Percentiles rank a stretch among this genome's conserved stretches.
Conservation (phyloP, 176 grass and related monocot genomes). For the Canna indica region DNA sequence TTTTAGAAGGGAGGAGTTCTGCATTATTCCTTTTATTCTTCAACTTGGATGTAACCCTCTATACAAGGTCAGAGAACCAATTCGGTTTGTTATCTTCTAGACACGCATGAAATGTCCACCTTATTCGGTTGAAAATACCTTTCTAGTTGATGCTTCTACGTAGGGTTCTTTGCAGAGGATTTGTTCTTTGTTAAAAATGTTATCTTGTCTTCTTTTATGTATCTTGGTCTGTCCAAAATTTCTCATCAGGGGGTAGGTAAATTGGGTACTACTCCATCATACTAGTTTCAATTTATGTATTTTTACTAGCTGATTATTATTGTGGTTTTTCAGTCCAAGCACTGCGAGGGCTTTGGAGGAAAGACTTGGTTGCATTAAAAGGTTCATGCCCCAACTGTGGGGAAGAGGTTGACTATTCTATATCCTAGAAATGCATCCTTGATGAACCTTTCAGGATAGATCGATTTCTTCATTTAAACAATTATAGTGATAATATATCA, state of each 20-base stretch:
- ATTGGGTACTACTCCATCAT: neutral
- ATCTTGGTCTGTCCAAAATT: too few relatives aligned
- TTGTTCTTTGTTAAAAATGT: too few relatives aligned
- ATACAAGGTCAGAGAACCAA: neutral
- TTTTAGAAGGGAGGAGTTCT: neutral
- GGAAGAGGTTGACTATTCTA: slow-evolving; percentile 68
- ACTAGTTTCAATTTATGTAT: neutral
- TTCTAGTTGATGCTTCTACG: too few relatives aligned
- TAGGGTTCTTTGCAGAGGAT: too few relatives aligned
- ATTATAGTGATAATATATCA: neutral
- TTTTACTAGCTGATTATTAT: neutral
- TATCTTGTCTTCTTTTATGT: too few relatives aligned
- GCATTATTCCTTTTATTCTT: too few relatives aligned
- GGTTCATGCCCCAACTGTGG: slow-evolving; percentile 84
- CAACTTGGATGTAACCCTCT: too few relatives aligned
- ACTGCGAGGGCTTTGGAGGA: slow-evolving; percentile 47
- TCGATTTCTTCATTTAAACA: neutral
- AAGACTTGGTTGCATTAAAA: slow-evolving; percentile 82
- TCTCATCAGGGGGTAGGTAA: too few relatives aligned
- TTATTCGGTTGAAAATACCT: too few relatives aligned
- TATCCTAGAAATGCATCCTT: too few relatives aligned
- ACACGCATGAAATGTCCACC: too few relatives aligned
- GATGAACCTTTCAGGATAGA: neutral
- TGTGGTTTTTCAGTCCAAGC: slow-evolving; percentile 53
- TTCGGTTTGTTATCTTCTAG: too few relatives aligned